Evolutionary conservation across 176 grass and related monocot genomes (phyloP).

Genomic region (Cenchrus purpureus): DNA sequence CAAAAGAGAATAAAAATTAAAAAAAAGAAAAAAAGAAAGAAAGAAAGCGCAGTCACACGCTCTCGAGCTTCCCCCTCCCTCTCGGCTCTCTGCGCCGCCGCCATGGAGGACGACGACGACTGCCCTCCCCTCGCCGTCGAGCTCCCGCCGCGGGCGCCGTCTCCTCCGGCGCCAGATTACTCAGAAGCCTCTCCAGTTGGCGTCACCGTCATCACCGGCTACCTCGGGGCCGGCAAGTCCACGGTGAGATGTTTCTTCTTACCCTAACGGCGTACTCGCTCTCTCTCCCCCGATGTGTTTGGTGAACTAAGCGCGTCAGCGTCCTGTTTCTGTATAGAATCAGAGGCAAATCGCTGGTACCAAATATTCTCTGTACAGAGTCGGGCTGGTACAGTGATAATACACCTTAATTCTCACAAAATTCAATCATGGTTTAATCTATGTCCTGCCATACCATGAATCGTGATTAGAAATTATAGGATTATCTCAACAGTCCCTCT

Average conservation of each 20-base stretch:
- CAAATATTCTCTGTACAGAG: not conserved
- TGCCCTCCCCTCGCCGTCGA: constrained; percentile 68
- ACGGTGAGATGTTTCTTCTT: constrained; percentile 52
- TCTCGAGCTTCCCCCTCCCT: not conserved
- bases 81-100: constrained; percentile 21
- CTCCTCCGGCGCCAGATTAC: not conserved
- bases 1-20: not conserved
- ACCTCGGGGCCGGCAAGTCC: constrained; percentile 96
- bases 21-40: not conserved
- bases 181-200: constrained; percentile 53
- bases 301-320: not conserved
- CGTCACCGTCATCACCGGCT: constrained; percentile 94
- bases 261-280: constrained; percentile 16
- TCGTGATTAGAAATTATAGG: not conserved
- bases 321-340: not conserved
- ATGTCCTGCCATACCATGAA: not conserved
- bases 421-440: constrained; percentile 26
- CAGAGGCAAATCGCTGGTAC: not conserved
- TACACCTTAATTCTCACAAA: constrained; percentile 20
- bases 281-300: not conserved
- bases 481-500: not conserved
- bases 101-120: constrained; percentile 72
- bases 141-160: constrained; percentile 18
- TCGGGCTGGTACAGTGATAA: not conserved
- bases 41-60: not conserved